Base-by-base conservation (phyloP, 2,329 filamentous ascomycete genomes). In the Lasiodiplodia sp. region DNA sequence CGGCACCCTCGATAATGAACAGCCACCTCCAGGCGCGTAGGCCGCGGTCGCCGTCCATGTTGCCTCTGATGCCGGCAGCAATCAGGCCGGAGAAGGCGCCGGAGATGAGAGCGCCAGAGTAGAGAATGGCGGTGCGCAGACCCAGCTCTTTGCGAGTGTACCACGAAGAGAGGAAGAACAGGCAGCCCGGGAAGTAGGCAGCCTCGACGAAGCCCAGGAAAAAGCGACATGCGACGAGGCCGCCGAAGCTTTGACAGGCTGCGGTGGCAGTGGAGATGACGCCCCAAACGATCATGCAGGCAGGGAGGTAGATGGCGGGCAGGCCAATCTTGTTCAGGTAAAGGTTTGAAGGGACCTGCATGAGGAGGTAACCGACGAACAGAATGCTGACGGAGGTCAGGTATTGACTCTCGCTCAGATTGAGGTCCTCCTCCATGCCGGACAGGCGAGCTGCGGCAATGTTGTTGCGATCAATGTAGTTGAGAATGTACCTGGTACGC, bases 391-490 rank as follows among this genome's bases (percentile, higher is more conserved):
- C 73, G 3, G 73, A 71, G 4, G 78, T 79, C 68, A 88, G 85
- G 75, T 92, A 92, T 75, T 92, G 81, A 3, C 83, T 85, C 72
- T 87, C 80, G 51, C 78, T 78, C 70, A 91, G 81, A 1, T 81
- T 76, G 25, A 91, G 79, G 64, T 92, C 90, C 10, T 83, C 81
- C 68, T 91, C 86, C 23, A 92, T 81, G 6, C 90, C 89, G 16
- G 79, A 78, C 52, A 92, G 83, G 25, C 87, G 85, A 1, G 90
- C 90, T 0, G 89, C 85, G 2, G 89, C 89, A 71, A 92, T 91
- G 77, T 91, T 90, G 76, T 90, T 90, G 44, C 88, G 83, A 73
- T 91, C 88, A 14, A 91, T 79, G 77, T 92, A 93, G 79, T 93
- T 93, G 81, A 91, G 84, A 76, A 93, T 92, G 75, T 93, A 93